A percentile compares a stretch with the other conserved stretches of the same genome.
These are phyloP conservation scores for Clarkia xantiana DNA, from an alignment of 345 rosid species.

Conservation along the genomic window DNA sequence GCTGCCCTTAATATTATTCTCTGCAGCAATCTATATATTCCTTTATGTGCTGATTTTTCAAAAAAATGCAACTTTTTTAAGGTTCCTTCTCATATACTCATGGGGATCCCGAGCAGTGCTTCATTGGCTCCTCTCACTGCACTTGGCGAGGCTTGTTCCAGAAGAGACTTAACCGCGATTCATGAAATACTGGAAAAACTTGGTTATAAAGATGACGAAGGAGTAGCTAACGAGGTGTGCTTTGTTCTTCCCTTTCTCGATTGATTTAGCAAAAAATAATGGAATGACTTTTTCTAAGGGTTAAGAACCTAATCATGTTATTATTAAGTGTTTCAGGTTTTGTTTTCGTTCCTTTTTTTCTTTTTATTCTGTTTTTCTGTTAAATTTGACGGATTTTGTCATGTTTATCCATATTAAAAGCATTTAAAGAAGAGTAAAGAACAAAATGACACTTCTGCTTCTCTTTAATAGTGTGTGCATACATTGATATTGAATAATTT, in stretches of 20 bases:
- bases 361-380: no score
- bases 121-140: constrained; percentile 47
- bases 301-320: no score
- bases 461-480: no score
- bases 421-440: no score
- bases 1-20: neutral
- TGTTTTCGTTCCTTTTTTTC: no score
- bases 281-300: neutral
- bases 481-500: no score
- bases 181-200: constrained; percentile 60
- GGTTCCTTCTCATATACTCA: constrained; percentile 59
- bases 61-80: constrained; percentile 7
- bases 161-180: constrained; percentile 64
- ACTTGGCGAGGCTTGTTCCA: constrained; percentile 64
- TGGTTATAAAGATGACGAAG: constrained; percentile 81
- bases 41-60: neutral
- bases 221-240: constrained; percentile 67
- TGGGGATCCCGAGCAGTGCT: constrained; percentile 57
- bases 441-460: no score
- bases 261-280: no score
- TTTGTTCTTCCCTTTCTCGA: neutral
- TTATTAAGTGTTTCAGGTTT: no score
- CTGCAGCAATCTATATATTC: neutral
- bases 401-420: no score
- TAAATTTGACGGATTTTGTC: no score